A percentile compares a stretch with the other conserved stretches of the same genome.
Conservation (phyloP, 176 grass and related monocot species). For the Musa troglodytarum region DNA sequence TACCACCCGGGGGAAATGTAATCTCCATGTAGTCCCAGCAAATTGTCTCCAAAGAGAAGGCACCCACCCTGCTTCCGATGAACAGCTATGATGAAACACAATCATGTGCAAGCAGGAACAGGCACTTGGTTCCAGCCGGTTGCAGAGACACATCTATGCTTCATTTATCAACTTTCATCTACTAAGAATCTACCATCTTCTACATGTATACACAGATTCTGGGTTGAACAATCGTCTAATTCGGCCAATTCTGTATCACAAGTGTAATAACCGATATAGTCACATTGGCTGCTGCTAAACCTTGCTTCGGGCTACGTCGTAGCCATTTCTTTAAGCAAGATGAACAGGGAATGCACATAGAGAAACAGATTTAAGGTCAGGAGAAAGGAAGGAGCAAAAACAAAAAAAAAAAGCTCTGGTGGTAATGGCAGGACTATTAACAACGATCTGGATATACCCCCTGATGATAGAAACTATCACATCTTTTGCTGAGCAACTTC, state of each 20-base stretch:
- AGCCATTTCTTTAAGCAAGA: background rate
- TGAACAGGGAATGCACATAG: background rate
- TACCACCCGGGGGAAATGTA: too few species aligned
- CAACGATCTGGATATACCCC: background rate
- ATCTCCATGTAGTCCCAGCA: too few species aligned
- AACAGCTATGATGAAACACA: too few species aligned
- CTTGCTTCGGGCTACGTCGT: background rate
- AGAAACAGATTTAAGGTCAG: background rate
- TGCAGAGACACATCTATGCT: background rate
- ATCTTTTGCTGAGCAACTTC: slow-evolving; percentile 60
- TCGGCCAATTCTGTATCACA: background rate
- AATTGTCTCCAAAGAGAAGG: too few species aligned
- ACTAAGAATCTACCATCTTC: background rate
- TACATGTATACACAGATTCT: background rate
- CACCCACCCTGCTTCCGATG: too few species aligned
- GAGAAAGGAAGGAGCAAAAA: too few species aligned
- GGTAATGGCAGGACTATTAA: background rate
- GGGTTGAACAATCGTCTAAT: background rate
- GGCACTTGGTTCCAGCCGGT: background rate
- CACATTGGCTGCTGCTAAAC: background rate
- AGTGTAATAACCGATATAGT: background rate
- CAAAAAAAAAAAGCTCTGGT: background rate
- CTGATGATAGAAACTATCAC: slow-evolving; percentile 13
- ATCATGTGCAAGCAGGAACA: background rate
- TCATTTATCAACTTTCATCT: background rate